These are phyloP conservation scores for Dictyophora rubrovolvata DNA, from an alignment of 768 basidiomycete species.

Conservation along the genomic window DNA sequence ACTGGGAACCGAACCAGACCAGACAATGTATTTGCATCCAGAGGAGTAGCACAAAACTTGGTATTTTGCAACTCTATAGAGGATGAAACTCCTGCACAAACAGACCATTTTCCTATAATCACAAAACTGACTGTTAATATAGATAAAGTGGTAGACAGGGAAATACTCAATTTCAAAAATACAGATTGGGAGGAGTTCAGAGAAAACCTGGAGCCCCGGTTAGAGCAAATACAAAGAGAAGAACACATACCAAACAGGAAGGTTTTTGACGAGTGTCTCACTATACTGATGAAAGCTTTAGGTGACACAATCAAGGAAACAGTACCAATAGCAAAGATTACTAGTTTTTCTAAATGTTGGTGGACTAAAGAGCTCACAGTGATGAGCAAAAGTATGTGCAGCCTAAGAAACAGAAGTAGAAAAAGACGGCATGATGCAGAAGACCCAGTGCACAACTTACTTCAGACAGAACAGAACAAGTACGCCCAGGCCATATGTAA, in stretches of 20 bases:
- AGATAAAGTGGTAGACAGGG: background rate
- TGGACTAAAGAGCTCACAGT: conserved; percentile 22
- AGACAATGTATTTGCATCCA: conserved; percentile 34
- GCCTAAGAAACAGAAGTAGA: conserved; percentile 6
- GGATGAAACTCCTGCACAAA: conserved; percentile 11
- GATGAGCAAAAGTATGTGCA: conserved; percentile 11
- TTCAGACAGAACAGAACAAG: no score
- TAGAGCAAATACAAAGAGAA: background rate
- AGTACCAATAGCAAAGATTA: conserved; percentile 14
- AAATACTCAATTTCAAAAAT: conserved; percentile 18
- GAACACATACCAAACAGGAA: background rate
- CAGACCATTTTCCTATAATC: conserved; percentile 34
- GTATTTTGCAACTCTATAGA: conserved; percentile 20
- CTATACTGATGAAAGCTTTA: conserved; percentile 12
- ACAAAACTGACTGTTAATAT: conserved; percentile 15
- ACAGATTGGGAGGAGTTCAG: conserved; percentile 26
- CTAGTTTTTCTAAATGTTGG: conserved; percentile 23
- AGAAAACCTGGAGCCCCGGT: conserved; percentile 10
- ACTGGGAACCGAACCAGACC: conserved; percentile 27
- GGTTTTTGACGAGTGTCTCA: conserved; percentile 8
- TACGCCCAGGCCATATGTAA: no score
- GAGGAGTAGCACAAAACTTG: conserved; percentile 12
- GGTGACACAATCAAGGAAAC: conserved; percentile 11
- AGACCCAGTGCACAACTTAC: no score
- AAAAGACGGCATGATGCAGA: no score